A percentile compares a stretch with the other conserved stretches of the same genome.
These are phyloP conservation scores for Yarrowia galli DNA, from an alignment of 1,139 yeast species.

Conservation along the genomic window DNA sequence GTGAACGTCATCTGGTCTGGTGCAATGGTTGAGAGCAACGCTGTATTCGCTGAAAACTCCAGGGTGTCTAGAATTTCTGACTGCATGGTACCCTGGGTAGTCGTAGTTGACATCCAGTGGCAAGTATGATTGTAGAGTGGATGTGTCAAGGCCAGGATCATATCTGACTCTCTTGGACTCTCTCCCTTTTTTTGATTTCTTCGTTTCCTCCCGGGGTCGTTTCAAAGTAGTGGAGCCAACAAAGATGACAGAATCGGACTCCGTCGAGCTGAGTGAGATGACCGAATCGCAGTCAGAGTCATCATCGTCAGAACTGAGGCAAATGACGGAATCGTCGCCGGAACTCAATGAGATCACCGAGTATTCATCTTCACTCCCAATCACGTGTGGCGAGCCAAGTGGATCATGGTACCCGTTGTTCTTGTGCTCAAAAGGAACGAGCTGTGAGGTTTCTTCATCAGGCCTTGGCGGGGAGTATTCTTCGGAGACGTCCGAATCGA, in stretches of 20 bases:
- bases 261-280: slow-evolving; percentile 10
- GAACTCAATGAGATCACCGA: slow-evolving; percentile 10
- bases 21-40: neutral
- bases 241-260: slow-evolving; percentile 1
- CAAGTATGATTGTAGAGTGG: neutral
- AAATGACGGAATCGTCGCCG: slow-evolving; percentile 8
- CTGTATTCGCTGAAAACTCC: neutral
- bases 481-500: neutral
- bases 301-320: slow-evolving; percentile 7
- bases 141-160: neutral
- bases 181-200: neutral
- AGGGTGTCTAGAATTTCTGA: neutral
- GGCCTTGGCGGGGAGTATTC: neutral
- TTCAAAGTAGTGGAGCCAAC: neutral
- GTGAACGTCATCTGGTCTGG: neutral
- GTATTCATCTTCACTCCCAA: neutral
- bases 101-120: neutral
- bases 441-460: neutral
- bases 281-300: neutral
- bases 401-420: neutral
- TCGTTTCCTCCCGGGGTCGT: neutral
- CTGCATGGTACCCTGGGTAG: neutral
- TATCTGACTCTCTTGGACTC: neutral
- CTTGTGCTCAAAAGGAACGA: neutral
- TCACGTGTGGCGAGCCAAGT: neutral